Evolutionary conservation across 495 filamentous ascomycete species (phyloP), one percentile per base, ranked within the genome.

Genomic region (Xylaria castorea): DNA sequence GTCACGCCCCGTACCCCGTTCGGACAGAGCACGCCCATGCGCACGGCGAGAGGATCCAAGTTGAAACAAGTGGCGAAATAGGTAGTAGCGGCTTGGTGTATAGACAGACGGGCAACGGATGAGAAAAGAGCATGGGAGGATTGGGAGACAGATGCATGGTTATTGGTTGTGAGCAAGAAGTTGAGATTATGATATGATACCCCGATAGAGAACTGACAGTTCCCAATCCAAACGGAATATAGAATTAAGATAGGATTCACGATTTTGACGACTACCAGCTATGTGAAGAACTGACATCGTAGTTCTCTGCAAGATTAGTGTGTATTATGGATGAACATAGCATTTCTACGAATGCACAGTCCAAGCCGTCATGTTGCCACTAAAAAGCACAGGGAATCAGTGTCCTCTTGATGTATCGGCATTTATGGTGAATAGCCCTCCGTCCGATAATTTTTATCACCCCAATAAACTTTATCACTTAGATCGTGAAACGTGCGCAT

Each of bases 1-100:
- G 83, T 80, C 60, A 82, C 81, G 53, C 85, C 84, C 27, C 81
- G 85, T 64, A 86, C 81, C 44, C 83, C 81, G 14, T 89, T 89
- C 78, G 84, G 82, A 44, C 81, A 80, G 42, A 75, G 71, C 53
- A 81, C 79, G 6, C 80, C 82, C 4, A 76, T 79, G 70, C 62
- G 70, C 38, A 81, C 75, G 57, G 79, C 73, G 30, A 83, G 77
- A 55, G 73, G 74, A 12, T 77, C 77, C 1, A 79, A 75, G 70
- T 63, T 80, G 55, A 79, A 75, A 65, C 80, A 78, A 25, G 46
- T 58, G 6, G 66, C 73, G 40, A 78, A 78, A 66, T 78, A 67
- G 48, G 5, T 20, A 6, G 5, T 20, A 6, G 30, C 3, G 3
- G 30, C 5, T 50, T 36, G 2, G 12, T 38, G 14, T 30, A 32